A percentile compares a stretch with the other conserved stretches of the same genome.
Evolutionary conservation across 1,139 yeast genomes (phyloP).

Genomic region (Candida sanyaensis): DNA sequence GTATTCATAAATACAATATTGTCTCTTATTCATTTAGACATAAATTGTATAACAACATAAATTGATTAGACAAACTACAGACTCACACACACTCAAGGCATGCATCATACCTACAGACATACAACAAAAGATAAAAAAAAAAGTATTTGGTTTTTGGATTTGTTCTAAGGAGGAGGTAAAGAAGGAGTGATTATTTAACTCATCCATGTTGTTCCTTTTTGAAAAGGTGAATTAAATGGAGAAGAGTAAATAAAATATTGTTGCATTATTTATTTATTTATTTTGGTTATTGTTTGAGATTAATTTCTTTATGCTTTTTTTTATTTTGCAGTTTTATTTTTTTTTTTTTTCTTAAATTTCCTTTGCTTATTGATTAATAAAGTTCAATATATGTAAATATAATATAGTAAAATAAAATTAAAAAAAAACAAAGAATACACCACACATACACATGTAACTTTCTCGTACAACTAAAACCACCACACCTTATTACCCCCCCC

Average conservation of each 20-base stretch:
- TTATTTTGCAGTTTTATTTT: not conserved
- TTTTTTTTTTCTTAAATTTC: not conserved
- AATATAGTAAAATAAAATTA: too few relatives aligned
- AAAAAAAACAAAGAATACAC: too few relatives aligned
- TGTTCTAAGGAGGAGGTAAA: not conserved
- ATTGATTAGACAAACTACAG: constrained; percentile 5
- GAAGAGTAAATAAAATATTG: not conserved
- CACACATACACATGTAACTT: too few relatives aligned
- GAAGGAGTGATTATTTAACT: too few relatives aligned
- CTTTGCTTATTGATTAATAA: too few relatives aligned
- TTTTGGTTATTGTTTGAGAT: constrained; percentile 1
- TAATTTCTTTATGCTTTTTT: not conserved
- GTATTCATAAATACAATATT: constrained; percentile 16
- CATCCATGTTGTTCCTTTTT: not conserved
- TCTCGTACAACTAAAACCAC: too few relatives aligned
- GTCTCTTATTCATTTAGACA: constrained; percentile 15
- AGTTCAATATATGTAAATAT: too few relatives aligned
- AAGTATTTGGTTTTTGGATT: not conserved
- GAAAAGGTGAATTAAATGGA: not conserved
- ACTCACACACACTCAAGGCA: too few relatives aligned
- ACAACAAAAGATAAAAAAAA: too few relatives aligned
- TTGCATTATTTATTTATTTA: not conserved
- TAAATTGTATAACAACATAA: constrained; percentile 18
- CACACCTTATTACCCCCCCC: too few relatives aligned
- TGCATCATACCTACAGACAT: too few relatives aligned